Evolutionary conservation across 495 filamentous ascomycete species (phyloP).

Genomic region (Xylaria grammica): DNA sequence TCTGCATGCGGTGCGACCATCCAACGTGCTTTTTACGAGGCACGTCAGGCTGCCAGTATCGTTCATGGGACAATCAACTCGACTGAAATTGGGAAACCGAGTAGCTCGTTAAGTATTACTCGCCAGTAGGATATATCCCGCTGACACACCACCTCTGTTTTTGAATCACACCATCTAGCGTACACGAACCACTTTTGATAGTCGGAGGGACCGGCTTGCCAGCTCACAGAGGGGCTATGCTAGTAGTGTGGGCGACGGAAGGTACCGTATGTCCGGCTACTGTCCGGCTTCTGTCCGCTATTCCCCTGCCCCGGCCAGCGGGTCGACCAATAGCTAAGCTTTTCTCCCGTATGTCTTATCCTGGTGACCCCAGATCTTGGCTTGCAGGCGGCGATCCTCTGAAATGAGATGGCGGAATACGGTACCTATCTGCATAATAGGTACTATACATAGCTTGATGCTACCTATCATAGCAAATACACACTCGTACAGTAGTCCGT

Average conservation of each 20-base stretch:
- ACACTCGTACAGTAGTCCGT: background rate
- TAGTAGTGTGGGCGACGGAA: no score
- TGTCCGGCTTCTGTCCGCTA: no score
- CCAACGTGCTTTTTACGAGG: background rate
- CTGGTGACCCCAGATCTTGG: conserved; percentile 14
- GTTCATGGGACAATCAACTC: no score
- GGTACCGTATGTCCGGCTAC: background rate
- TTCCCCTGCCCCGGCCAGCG: background rate
- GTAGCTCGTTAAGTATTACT: background rate
- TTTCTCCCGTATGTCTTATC: background rate
- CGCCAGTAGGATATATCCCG: background rate
- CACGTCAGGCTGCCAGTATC: no score
- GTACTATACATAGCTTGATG: no score
- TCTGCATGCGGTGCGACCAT: no score
- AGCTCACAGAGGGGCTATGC: no score
- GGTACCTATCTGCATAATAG: background rate
- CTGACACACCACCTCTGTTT: background rate
- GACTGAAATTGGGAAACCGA: no score
- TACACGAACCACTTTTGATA: background rate
- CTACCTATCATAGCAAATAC: no score
- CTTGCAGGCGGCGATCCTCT: background rate
- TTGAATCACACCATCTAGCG: background rate
- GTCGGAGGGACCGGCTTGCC: background rate
- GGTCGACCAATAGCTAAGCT: background rate
- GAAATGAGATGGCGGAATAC: background rate